Conservation (phyloP, 2,329 filamentous ascomycete species). For the Graphilbum sp. region DNA sequence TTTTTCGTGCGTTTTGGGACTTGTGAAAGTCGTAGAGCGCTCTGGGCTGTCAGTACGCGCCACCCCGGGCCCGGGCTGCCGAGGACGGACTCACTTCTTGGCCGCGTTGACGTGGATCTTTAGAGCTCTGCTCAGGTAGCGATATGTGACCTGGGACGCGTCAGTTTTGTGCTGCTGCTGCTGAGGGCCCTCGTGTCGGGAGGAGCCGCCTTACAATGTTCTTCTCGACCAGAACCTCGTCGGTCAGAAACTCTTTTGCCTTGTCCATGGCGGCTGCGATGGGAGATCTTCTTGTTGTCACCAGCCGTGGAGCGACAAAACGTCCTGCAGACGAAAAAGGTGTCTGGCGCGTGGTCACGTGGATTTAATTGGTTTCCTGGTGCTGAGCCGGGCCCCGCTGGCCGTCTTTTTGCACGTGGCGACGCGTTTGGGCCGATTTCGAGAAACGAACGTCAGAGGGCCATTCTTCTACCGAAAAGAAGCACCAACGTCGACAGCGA, state of each 20-base stretch:
- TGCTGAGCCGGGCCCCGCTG: no score
- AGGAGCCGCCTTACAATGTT: slow-evolving; percentile 38
- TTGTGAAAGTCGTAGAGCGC: slow-evolving; percentile 79
- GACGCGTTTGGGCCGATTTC: no score
- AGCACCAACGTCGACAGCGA: no score
- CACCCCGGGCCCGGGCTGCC: no score
- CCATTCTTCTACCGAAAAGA: no score
- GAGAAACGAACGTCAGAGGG: no score
- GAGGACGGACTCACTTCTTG: slow-evolving; percentile 59
- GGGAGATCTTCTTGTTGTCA: no score
- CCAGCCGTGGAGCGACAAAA: no score
- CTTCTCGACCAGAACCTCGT: slow-evolving; percentile 60
- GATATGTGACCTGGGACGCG: slow-evolving; percentile 62
- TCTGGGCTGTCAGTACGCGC: slow-evolving; percentile 24
- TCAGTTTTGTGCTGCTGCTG: slow-evolving; percentile 2
- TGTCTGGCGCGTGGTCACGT: slow-evolving; percentile 9
- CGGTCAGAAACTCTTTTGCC: slow-evolving; percentile 57
- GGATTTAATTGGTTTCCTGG: neutral
- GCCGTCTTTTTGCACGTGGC: no score
- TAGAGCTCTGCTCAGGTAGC: slow-evolving; percentile 63
- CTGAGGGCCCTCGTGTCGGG: no score
- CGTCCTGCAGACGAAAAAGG: neutral
- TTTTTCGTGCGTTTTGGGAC: slow-evolving; percentile 58
- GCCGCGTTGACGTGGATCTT: slow-evolving; percentile 75
- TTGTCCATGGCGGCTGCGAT: slow-evolving; percentile 41